phyloP scores from a whole-genome alignment of 768 basidiomycete genomes.

The Naganishia randhawae region DNA sequence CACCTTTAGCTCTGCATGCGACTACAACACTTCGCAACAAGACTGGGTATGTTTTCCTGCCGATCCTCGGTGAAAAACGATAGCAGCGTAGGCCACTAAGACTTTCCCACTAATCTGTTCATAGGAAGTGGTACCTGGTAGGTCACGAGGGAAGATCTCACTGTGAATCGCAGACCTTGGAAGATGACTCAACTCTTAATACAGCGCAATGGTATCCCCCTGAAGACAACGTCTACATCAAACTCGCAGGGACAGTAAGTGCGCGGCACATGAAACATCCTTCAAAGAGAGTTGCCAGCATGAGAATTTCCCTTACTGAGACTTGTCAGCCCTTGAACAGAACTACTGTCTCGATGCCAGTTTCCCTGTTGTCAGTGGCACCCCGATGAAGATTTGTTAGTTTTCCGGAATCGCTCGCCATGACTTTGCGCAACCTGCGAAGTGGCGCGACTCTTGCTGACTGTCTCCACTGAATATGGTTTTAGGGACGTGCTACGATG shows the following conservation, averaged over 20 bases:
- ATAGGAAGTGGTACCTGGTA: constrained; percentile 9
- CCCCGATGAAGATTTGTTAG: constrained; percentile 18
- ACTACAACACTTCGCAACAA: not conserved
- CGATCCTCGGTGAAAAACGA: not conserved
- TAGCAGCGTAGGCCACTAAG: not conserved
- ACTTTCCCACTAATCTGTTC: not conserved
- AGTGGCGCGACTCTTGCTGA: not conserved
- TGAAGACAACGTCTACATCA: constrained; percentile 16
- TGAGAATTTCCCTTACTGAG: not conserved
- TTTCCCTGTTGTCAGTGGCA: constrained; percentile 11
- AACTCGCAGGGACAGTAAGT: constrained; percentile 20
- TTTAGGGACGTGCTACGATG: constrained; percentile 17
- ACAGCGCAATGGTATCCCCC: constrained; percentile 21
- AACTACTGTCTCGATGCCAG: constrained; percentile 20
- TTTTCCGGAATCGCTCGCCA: not conserved
- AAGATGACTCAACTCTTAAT: too few species aligned
- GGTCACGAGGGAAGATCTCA: not conserved
- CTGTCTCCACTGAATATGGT: not conserved
- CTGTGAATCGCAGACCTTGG: too few species aligned
- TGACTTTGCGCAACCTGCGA: not conserved
- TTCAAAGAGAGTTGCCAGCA: not conserved
- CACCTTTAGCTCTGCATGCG: not conserved
- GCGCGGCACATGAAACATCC: not conserved
- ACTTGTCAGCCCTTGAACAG: not conserved
- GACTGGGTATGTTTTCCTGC: constrained; percentile 3